Conservation (phyloP, 164 flowering plant species). For the Akebia trifoliata region DNA sequence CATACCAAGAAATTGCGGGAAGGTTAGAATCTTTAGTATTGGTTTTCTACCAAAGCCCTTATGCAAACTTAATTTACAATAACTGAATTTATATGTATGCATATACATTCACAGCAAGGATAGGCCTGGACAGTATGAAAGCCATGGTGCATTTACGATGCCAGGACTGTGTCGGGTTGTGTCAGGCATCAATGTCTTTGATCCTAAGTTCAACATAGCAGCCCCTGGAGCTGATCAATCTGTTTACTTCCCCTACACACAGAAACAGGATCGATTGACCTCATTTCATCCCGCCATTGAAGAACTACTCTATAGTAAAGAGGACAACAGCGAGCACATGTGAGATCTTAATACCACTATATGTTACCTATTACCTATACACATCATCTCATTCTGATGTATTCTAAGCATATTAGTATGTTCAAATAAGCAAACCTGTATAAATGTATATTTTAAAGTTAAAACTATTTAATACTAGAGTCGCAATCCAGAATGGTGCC, state of each 20-base stretch:
- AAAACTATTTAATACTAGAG: no score
- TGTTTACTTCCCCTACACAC: slow-evolving; percentile 76
- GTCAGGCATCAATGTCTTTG: slow-evolving; percentile 87
- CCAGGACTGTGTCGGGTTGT: slow-evolving; percentile 85
- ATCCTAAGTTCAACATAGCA: slow-evolving; percentile 94
- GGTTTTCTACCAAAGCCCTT: no score
- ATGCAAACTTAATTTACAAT: not conserved
- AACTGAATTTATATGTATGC: slow-evolving; percentile 1
- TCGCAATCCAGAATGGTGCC: no score
- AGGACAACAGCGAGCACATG: slow-evolving; percentile 77
- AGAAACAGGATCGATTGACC: slow-evolving; percentile 52
- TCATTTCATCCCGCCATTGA: slow-evolving; percentile 73
- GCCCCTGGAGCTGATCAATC: slow-evolving; percentile 96
- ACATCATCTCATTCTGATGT: no score
- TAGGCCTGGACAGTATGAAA: slow-evolving; percentile 92
- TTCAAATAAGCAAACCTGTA: no score
- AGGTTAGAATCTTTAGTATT: no score
- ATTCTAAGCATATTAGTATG: no score
- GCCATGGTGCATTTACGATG: slow-evolving; percentile 73
- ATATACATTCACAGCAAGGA: slow-evolving; percentile 51
- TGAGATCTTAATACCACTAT: slow-evolving; percentile 27
- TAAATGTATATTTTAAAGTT: no score
- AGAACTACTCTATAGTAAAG: slow-evolving; percentile 64
- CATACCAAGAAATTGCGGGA: slow-evolving; percentile 96
- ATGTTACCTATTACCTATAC: not conserved